Conservation (phyloP, 2,329 filamentous ascomycete species). For the Salinomyces thailandicus region DNA sequence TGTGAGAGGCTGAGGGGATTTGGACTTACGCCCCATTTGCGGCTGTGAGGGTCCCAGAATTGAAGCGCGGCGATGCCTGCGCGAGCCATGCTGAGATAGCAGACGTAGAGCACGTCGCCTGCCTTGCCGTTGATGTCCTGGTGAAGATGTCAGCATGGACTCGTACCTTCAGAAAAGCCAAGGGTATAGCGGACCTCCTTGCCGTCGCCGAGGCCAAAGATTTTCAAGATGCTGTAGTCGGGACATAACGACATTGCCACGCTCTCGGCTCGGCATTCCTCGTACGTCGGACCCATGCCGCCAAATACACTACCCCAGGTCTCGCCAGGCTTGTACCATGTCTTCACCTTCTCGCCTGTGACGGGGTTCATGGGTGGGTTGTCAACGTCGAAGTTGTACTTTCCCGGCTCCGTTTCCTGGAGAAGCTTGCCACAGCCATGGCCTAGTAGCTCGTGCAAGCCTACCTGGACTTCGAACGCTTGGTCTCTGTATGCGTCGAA, state of each 20-base stretch:
- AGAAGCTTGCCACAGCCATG: conserved; percentile 91
- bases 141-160: background rate
- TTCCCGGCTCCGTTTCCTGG: conserved; percentile 72
- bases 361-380: conserved; percentile 76
- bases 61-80: conserved; percentile 83
- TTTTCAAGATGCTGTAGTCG: conserved; percentile 77
- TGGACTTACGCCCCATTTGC: conserved; percentile 73
- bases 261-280: conserved; percentile 89
- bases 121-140: conserved; percentile 61
- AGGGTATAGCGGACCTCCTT: too few relatives aligned
- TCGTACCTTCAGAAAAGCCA: too few relatives aligned
- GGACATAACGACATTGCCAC: conserved; percentile 87
- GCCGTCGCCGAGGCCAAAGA: conserved; percentile 85
- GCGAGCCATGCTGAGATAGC: conserved; percentile 87
- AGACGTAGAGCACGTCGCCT: conserved; percentile 76
- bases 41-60: conserved; percentile 84
- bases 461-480: conserved; percentile 91
- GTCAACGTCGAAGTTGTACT: conserved; percentile 77
- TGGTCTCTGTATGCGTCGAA: conserved; percentile 76
- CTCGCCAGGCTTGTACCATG: conserved; percentile 90
- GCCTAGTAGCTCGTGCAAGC: conserved; percentile 78
- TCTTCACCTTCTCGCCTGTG: conserved; percentile 63
- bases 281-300: conserved; percentile 74
- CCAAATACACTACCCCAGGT: conserved; percentile 94
- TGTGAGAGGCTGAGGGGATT: background rate